Conservation (phyloP, 257 asterid species). For the Capsicum chinense region DNA sequence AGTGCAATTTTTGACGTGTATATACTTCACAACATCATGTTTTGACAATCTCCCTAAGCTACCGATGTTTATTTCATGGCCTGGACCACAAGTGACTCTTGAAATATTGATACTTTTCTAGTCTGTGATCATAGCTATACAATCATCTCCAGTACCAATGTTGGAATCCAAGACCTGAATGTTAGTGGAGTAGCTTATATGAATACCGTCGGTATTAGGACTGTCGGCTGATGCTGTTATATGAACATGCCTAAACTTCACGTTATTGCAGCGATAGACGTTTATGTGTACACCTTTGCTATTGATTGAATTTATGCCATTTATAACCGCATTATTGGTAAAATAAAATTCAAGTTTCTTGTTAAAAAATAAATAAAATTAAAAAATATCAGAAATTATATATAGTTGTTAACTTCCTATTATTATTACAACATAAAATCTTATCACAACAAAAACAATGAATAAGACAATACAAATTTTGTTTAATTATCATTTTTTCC, state of each 20-base stretch:
- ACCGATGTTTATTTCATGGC: neutral
- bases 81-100: neutral
- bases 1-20: neutral
- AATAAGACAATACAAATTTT: neutral
- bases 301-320: neutral
- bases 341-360: conserved; percentile 17
- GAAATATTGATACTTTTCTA: neutral
- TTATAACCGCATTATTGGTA: neutral
- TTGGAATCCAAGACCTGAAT: neutral
- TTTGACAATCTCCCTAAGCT: neutral
- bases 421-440: neutral
- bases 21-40: neutral
- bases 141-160: neutral
- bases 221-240: conserved; percentile 23
- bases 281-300: conserved; percentile 30
- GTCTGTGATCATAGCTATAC: neutral
- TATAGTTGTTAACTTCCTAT: neutral
- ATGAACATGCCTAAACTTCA: neutral
- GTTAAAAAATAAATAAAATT: neutral
- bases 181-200: conserved; percentile 27
- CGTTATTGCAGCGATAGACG: neutral
- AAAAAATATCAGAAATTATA: neutral
- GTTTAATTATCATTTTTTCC: too few species aligned
- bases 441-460: neutral
- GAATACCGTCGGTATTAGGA: conserved; percentile 37